Percentiles rank a stretch among this genome's conserved stretches.
phyloP scores from a whole-genome alignment of 306 rosid genomes.

The Cicer judaicum region DNA sequence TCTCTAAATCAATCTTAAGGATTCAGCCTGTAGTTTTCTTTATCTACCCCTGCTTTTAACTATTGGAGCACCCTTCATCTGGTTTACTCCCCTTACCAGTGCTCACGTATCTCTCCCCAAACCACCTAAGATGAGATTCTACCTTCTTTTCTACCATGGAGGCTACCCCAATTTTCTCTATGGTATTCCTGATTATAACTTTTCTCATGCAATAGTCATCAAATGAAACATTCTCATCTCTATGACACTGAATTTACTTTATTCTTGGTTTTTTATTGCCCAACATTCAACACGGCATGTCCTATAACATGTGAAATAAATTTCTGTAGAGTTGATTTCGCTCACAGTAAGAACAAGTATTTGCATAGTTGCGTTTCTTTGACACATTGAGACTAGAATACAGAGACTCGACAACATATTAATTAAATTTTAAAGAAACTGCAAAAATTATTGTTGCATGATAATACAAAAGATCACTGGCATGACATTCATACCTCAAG shows the following conservation, averaged over 20 bases:
- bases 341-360: slow-evolving; percentile 3
- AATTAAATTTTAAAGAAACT: slow-evolving; percentile 5
- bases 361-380: slow-evolving; percentile 20
- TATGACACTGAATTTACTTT: background rate
- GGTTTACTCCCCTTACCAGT: slow-evolving; percentile 5
- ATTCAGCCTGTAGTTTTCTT: background rate
- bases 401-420: background rate
- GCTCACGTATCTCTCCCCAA: background rate
- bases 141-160: background rate
- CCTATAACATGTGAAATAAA: slow-evolving; percentile 16
- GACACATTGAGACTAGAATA: slow-evolving; percentile 5
- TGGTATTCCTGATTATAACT: background rate
- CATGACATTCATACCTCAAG: slow-evolving; percentile 63
- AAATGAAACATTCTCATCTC: background rate
- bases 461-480: slow-evolving; percentile 16
- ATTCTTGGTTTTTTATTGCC: background rate
- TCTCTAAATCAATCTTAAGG: background rate
- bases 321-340: slow-evolving; percentile 20
- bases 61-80: background rate
- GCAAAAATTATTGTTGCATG: slow-evolving; percentile 3
- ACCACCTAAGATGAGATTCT: background rate
- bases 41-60: background rate
- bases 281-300: background rate
- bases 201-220: background rate
- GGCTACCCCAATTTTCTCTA: background rate